phyloP scores from a whole-genome alignment of 2,329 filamentous ascomycete genomes.

The Coniochaeta hoffmannii region DNA sequence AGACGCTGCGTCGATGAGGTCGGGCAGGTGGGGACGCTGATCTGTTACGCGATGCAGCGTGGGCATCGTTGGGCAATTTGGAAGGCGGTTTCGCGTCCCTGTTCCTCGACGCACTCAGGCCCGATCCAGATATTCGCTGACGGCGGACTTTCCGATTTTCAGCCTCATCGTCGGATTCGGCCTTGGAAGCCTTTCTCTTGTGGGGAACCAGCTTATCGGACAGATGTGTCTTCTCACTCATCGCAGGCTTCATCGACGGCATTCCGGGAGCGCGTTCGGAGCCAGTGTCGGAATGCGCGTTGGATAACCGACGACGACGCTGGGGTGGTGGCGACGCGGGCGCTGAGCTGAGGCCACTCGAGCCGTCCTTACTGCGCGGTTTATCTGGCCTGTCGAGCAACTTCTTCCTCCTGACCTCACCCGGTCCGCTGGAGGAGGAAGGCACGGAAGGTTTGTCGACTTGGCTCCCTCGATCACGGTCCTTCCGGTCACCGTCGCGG shows the following conservation, averaged over 20 bases:
- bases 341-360: conserved; percentile 51
- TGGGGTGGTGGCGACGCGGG: conserved; percentile 46
- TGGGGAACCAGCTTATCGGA: conserved; percentile 37
- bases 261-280: conserved; percentile 40
- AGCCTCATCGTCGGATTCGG: conserved; percentile 51
- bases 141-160: conserved; percentile 47
- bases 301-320: conserved; percentile 30
- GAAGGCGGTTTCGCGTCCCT: conserved; percentile 1
- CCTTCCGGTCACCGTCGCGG: conserved; percentile 10
- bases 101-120: conserved; percentile 19
- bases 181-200: conserved; percentile 47
- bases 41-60: conserved; percentile 27
- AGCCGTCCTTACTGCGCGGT: conserved; percentile 40
- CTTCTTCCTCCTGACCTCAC: conserved; percentile 19
- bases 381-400: conserved; percentile 22
- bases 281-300: conserved; percentile 43
- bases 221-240: conserved; percentile 34
- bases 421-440: conserved; percentile 20
- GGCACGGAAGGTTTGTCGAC: conserved; percentile 14
- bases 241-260: conserved; percentile 33
- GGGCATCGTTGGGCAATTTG: conserved; percentile 20
- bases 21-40: conserved; percentile 55
- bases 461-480: conserved; percentile 18
- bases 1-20: conserved; percentile 55
- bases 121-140: conserved; percentile 40